These are phyloP conservation scores for Coleophoma cylindrospora DNA, from an alignment of 2,329 filamentous ascomycete species.

Conservation along the genomic window DNA sequence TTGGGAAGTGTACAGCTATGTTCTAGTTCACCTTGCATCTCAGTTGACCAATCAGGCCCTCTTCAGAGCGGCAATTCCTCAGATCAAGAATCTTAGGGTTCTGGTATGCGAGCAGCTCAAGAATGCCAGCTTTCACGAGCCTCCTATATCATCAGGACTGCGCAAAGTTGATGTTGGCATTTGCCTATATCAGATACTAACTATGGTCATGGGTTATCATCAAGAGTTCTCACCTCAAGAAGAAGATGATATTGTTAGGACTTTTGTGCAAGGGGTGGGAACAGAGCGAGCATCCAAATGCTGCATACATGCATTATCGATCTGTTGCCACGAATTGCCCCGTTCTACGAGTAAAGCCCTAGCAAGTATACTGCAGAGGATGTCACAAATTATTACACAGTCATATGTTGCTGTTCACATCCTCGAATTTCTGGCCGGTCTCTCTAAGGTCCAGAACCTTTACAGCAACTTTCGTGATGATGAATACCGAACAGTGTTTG, in stretches of 20 bases:
- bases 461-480: slow-evolving; percentile 88
- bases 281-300: slow-evolving; percentile 81
- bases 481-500: slow-evolving; percentile 91
- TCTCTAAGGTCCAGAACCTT: slow-evolving; percentile 78
- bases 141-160: slow-evolving; percentile 71
- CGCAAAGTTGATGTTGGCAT: slow-evolving; percentile 86
- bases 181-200: slow-evolving; percentile 81
- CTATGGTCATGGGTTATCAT: slow-evolving; percentile 87
- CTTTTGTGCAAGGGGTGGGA: slow-evolving; percentile 80
- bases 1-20: slow-evolving; percentile 92
- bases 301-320: slow-evolving; percentile 90
- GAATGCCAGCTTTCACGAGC: slow-evolving; percentile 72
- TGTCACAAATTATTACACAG: slow-evolving; percentile 95
- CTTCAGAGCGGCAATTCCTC: slow-evolving; percentile 67
- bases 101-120: slow-evolving; percentile 80
- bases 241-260: slow-evolving; percentile 82
- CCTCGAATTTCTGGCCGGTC: slow-evolving; percentile 85
- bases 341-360: slow-evolving; percentile 81
- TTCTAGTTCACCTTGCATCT: slow-evolving; percentile 78
- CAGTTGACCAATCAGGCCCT: slow-evolving; percentile 88
- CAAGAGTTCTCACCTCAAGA: slow-evolving; percentile 77
- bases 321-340: slow-evolving; percentile 93
- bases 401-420: slow-evolving; percentile 90
- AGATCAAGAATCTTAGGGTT: slow-evolving; percentile 71
- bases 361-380: slow-evolving; percentile 81